Conservation (phyloP, 306 rosid genomes). For the Calophaca sinica region DNA sequence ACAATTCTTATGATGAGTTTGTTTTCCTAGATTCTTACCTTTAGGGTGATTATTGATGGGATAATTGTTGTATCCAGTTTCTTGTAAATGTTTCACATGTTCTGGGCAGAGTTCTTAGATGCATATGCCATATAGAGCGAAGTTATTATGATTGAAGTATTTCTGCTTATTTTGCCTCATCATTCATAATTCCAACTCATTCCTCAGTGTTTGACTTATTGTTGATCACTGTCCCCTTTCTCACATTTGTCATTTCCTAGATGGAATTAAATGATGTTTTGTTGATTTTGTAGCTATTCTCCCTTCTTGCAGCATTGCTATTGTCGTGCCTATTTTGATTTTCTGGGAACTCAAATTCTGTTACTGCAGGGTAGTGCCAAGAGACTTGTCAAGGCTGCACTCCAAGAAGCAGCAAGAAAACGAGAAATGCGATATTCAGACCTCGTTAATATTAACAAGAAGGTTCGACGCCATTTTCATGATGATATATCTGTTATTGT, state of each 20-base stretch:
- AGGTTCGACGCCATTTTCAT: constrained; percentile 88
- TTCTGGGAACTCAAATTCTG: constrained; percentile 12
- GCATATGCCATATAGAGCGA: background rate
- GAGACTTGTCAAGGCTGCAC: constrained; percentile 78
- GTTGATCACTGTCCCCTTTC: too few species aligned
- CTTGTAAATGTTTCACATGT: background rate
- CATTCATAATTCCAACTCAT: background rate
- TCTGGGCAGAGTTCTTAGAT: background rate
- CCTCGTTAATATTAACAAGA: constrained; percentile 75
- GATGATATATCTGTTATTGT: constrained; percentile 84
- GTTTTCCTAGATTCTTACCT: background rate
- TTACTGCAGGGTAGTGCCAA: constrained; percentile 80
- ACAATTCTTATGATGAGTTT: background rate
- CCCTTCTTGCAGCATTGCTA: background rate
- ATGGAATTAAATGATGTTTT: too few species aligned
- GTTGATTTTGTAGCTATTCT: background rate
- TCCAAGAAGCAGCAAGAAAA: constrained; percentile 84
- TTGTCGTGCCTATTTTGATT: background rate
- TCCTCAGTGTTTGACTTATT: background rate
- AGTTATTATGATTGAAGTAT: background rate
- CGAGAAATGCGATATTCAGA: constrained; percentile 80
- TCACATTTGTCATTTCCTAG: too few species aligned
- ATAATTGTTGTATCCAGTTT: background rate
- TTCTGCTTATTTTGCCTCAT: background rate
- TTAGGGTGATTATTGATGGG: background rate